phyloP scores from a whole-genome alignment of 805 yeast species.

The Priceomyces castillae region DNA sequence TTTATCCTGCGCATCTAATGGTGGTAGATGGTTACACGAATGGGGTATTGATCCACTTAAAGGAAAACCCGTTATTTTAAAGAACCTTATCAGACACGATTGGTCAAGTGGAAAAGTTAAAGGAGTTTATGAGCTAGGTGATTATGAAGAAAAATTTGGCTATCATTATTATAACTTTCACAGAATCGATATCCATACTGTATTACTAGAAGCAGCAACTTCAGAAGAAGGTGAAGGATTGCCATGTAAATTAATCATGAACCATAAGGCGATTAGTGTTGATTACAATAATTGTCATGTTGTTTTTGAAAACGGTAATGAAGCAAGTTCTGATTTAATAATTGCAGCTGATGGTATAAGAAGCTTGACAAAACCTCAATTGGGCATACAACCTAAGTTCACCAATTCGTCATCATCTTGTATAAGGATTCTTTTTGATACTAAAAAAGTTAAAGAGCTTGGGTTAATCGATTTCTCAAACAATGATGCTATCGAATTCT shows the following conservation, averaged over 20 bases:
- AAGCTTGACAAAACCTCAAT: conserved; percentile 16
- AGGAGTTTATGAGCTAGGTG: conserved; percentile 22
- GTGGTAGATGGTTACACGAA: conserved; percentile 23
- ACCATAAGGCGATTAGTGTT: conserved; percentile 8
- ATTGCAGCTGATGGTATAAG: conserved; percentile 25
- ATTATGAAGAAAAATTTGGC: conserved; percentile 23
- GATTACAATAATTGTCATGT: conserved; percentile 17
- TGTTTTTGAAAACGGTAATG: conserved; percentile 19
- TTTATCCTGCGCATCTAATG: conserved; percentile 28
- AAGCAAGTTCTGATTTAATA: conserved; percentile 16
- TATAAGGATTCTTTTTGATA: conserved; percentile 21
- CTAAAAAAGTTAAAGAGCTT: conserved; percentile 13
- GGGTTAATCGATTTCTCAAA: conserved; percentile 20
- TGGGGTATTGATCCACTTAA: conserved; percentile 22
- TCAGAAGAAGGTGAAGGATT: conserved; percentile 17
- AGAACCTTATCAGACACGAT: conserved; percentile 19
- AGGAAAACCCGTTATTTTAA: conserved; percentile 22
- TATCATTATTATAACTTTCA: conserved; percentile 27
- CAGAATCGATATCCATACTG: conserved; percentile 23
- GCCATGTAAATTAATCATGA: conserved; percentile 19
- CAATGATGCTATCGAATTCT: conserved; percentile 23
- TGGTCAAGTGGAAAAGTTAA: conserved; percentile 21
- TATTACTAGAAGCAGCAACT: conserved; percentile 18
- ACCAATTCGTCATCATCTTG: conserved; percentile 19
- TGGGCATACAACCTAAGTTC: conserved; percentile 18